Conservation (phyloP, 2,329 filamentous ascomycete species). For the Penicillium olsonii region DNA sequence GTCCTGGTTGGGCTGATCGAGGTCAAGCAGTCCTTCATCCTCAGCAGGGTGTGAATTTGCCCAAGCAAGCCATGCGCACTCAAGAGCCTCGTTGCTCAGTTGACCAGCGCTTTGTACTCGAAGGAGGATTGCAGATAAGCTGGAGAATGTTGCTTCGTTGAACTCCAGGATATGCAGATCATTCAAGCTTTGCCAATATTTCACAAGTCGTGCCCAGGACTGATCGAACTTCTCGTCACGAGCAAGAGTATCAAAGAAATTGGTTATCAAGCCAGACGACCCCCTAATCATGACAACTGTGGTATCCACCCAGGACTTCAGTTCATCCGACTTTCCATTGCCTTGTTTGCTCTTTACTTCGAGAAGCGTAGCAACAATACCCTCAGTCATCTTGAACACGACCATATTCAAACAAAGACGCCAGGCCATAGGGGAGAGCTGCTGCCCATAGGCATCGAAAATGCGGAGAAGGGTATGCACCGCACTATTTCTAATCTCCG, state of each 20-base stretch:
- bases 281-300: slow-evolving; percentile 73
- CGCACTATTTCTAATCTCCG: slow-evolving; percentile 58
- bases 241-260: slow-evolving; percentile 73
- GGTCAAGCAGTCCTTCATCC: slow-evolving; percentile 43
- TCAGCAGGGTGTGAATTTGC: slow-evolving; percentile 62
- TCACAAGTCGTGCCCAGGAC: slow-evolving; percentile 74
- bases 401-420: slow-evolving; percentile 78
- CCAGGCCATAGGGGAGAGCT: slow-evolving; percentile 77
- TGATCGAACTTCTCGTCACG: slow-evolving; percentile 66
- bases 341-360: slow-evolving; percentile 16
- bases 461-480: slow-evolving; percentile 90
- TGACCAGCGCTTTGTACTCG: slow-evolving; percentile 46
- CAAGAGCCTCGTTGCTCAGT: slow-evolving; percentile 53
- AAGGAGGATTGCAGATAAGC: slow-evolving; percentile 63
- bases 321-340: slow-evolving; percentile 27
- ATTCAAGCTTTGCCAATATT: slow-evolving; percentile 66
- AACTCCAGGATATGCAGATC: slow-evolving; percentile 67
- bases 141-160: slow-evolving; percentile 70
- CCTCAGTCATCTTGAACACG: slow-evolving; percentile 74
- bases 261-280: slow-evolving; percentile 70
- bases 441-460: slow-evolving; percentile 86
- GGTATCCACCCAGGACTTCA: slow-evolving; percentile 70
- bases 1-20: slow-evolving; percentile 69
- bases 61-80: slow-evolving; percentile 71
- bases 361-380: slow-evolving; percentile 59